Evolutionary conservation across 2,329 filamentous ascomycete genomes (phyloP).

Genomic region (Sporothrix humicola): DNA sequence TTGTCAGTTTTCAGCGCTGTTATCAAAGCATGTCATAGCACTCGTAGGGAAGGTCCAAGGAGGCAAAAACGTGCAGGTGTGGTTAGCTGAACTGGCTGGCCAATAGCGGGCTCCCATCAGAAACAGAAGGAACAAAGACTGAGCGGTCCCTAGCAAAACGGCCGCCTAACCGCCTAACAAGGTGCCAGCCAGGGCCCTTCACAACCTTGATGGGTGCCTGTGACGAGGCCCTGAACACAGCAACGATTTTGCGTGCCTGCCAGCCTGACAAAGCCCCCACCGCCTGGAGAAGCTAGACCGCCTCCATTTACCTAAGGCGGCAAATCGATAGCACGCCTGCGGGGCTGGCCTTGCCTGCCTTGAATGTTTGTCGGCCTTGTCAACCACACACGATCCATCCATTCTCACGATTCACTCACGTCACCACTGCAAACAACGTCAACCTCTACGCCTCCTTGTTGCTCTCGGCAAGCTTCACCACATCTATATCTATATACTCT

Average conservation of each 20-base stretch:
- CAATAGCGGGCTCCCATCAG: conserved; percentile 3
- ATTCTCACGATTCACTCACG: background rate
- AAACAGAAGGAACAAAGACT: background rate
- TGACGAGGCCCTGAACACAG: background rate
- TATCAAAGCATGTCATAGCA: conserved; percentile 12
- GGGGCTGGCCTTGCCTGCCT: conserved; percentile 10
- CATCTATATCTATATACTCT: too few species aligned
- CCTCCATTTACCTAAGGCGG: conserved; percentile 13
- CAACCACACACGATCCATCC: conserved; percentile 16
- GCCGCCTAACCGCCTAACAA: conserved; percentile 1
- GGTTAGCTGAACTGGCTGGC: background rate
- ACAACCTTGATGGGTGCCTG: conserved; percentile 18
- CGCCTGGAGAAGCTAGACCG: conserved; percentile 16
- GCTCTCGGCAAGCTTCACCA: too few species aligned
- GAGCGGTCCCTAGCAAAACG: too few species aligned
- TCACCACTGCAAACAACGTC: background rate
- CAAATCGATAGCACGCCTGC: conserved; percentile 15
- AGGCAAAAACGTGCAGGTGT: background rate
- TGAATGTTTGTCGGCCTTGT: background rate
- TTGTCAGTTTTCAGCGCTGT: background rate
- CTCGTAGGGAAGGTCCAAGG: background rate
- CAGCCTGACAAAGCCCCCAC: conserved; percentile 6
- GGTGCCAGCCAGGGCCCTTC: background rate
- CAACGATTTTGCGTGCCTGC: background rate
- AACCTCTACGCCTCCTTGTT: background rate